Conservation (phyloP, 495 filamentous ascomycete genomes). For the Sporormia fimetaria region DNA sequence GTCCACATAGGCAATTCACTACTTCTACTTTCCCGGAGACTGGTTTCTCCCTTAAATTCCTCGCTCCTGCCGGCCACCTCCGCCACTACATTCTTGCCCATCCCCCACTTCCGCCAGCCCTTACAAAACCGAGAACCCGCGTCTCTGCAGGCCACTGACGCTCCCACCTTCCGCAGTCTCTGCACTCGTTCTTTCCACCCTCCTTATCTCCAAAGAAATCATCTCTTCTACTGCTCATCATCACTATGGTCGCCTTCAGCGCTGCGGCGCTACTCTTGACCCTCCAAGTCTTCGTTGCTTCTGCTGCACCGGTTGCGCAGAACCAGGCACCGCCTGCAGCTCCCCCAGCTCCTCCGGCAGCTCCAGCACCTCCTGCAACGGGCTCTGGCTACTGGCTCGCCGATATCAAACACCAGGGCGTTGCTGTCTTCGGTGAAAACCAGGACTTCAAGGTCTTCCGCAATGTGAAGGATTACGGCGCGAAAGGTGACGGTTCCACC, state of each 20-base stretch:
- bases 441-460: constrained; percentile 33
- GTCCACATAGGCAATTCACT: constrained; percentile 1
- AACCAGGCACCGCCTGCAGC: constrained; percentile 16
- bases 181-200: constrained; percentile 4
- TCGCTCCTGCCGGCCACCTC: too few species aligned
- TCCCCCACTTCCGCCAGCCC: background rate
- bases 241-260: constrained; percentile 23
- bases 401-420: constrained; percentile 58
- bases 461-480: constrained; percentile 42
- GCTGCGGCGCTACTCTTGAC: constrained; percentile 20
- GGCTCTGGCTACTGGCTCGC: constrained; percentile 59
- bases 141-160: constrained; percentile 27
- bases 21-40: background rate
- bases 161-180: constrained; percentile 3
- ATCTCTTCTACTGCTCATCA: constrained; percentile 5
- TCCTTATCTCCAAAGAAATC: constrained; percentile 5
- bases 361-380: constrained; percentile 23
- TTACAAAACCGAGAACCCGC: constrained; percentile 3
- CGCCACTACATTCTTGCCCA: constrained; percentile 5
- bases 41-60: constrained; percentile 3
- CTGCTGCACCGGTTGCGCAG: constrained; percentile 21
- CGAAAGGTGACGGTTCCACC: constrained; percentile 36
- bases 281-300: constrained; percentile 15
- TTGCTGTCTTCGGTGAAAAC: constrained; percentile 32
- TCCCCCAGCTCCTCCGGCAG: constrained; percentile 25